Percentiles rank a stretch among this genome's conserved stretches.
Evolutionary conservation across 805 yeast species (phyloP).

Genomic region (Dipodascus albidus): DNA sequence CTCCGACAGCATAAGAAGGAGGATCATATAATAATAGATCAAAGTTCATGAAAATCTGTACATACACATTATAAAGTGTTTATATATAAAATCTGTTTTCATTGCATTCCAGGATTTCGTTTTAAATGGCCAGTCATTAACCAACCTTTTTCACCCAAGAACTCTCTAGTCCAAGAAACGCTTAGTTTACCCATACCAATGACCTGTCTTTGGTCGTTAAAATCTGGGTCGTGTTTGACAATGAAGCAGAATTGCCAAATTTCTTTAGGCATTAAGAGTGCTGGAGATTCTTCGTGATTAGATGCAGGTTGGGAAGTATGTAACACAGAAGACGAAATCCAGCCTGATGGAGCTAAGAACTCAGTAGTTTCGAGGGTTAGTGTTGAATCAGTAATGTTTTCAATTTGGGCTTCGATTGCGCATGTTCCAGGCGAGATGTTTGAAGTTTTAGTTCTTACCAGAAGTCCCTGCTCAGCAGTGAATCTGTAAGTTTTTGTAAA

Average conservation of each 20-base stretch:
- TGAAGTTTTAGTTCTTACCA: conserved; percentile 20
- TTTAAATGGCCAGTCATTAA: conserved; percentile 15
- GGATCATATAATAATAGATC: not conserved
- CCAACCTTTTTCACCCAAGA: conserved; percentile 26
- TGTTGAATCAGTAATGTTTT: conserved; percentile 20
- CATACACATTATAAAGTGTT: not conserved
- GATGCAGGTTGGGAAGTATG: not conserved
- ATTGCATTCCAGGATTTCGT: not conserved
- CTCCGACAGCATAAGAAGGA: conserved; percentile 4
- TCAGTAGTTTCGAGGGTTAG: conserved; percentile 22
- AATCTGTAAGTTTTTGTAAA: conserved; percentile 20
- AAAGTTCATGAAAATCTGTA: not conserved
- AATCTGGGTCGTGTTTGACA: conserved; percentile 11
- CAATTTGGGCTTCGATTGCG: conserved; percentile 25
- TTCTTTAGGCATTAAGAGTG: conserved; percentile 20
- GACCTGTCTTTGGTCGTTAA: conserved; percentile 7
- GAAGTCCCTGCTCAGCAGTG: conserved; percentile 22
- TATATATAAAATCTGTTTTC: not conserved
- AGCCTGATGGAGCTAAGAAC: conserved; percentile 17
- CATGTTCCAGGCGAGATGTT: conserved; percentile 5
- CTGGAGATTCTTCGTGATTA: not conserved
- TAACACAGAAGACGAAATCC: conserved; percentile 11
- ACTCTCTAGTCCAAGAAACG: conserved; percentile 27
- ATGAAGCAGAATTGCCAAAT: conserved; percentile 19
- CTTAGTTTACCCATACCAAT: conserved; percentile 14